Base-by-base conservation (phyloP, 2,329 filamentous ascomycete species). In the Cucurbitaria berberidis region DNA sequence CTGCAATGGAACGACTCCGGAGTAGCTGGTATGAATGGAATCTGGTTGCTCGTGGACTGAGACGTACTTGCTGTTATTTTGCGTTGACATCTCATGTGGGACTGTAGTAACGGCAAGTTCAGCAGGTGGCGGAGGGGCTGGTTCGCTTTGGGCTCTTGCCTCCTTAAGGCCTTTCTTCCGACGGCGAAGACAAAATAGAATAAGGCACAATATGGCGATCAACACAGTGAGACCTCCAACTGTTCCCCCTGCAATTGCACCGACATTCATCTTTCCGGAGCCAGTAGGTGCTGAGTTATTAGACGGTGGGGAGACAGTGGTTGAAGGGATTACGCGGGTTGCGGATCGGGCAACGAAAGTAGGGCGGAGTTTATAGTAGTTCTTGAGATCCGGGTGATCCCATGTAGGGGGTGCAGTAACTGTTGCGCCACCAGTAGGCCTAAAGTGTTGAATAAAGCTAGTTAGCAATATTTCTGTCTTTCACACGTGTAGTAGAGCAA, bases 351-450 rank as follows among this genome's bases (percentile, higher is more conserved):
- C 67, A 1, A 78, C 65, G 2, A 80, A 74, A 2, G 74, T 70
- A 13, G 82, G 81, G 15, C 76, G 77, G 21, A 84, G 77, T 1
- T 78, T 77, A 69, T 87, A 83, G 53, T 86, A 81, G 1, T 82
- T 78, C 1, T 68, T 67, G 2, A 88, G 73, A 62, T 87, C 84
- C 10, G 69, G 63, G 49, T 80, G 76, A 44, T 76, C 74, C 72
- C 84, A 88, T 5, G 80, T 66, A 55, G 74, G 65, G 3, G 86
- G 86, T 1, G 75, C 74, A 0, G 72, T 82, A 22, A 77, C 74
- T 15, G 84, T 85, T 10, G 85, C 85, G 27, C 80, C 79, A 51
- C 86, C 85, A 13, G 75, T 72, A 11, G 77, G 70, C 18, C 77
- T 78, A 42, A 24, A n/a, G n/a, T n/a, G n/a, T n/a, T n/a, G n/a